Evolutionary conservation across 2,329 filamentous ascomycete genomes (phyloP), one percentile per base, ranked within the genome.

Genomic region (Sarocladium oryzae): DNA sequence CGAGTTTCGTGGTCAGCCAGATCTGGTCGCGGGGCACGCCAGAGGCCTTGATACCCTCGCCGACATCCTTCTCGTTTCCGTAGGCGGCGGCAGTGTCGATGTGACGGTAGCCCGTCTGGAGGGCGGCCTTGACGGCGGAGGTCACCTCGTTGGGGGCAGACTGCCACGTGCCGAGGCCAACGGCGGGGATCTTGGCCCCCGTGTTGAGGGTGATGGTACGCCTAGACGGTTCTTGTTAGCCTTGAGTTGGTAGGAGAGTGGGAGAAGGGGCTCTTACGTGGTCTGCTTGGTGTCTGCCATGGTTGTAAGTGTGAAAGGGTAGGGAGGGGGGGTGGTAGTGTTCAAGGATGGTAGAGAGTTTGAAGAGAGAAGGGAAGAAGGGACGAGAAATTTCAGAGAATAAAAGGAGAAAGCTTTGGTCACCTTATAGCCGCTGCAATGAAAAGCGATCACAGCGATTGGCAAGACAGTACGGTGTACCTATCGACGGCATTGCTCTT

Each of bases 101-200:
- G 69, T 89, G 86, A 33, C 84, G 79, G 71, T 90, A 90, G 54
- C 87, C 87, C 38, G 72, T 70, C 55, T 74, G 73, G 24, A 90
- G 75, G 23, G 86, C 86, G 32, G 74, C 73, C 68, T 87, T 81
- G 56, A 92, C 88, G 51, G 88, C 88, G 50, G 79, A 70, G 58
- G 79, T 75, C 52, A 89, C 85, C 67, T 88, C 78, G 58, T 86
- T 69, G 52, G 85, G 82, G 61, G 76, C 66, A 46, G 86, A 88
- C 63, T 89, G 86, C 86, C 87, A 91, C 52, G 88, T 91, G 52
- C 88, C 88, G 41, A 91, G 76, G 55, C 86, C 87, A 57, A 91
- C 69, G 59, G 84, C 83, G 52, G 86, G 86, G 55, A 93, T 93
- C 70, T 88, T 84, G 66, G 79, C 85, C 53, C 88, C 88, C 51